A percentile compares a stretch with the other conserved stretches of the same genome.
Conservation (phyloP, 495 filamentous ascomycete genomes). For the Penicillium alfredii region DNA sequence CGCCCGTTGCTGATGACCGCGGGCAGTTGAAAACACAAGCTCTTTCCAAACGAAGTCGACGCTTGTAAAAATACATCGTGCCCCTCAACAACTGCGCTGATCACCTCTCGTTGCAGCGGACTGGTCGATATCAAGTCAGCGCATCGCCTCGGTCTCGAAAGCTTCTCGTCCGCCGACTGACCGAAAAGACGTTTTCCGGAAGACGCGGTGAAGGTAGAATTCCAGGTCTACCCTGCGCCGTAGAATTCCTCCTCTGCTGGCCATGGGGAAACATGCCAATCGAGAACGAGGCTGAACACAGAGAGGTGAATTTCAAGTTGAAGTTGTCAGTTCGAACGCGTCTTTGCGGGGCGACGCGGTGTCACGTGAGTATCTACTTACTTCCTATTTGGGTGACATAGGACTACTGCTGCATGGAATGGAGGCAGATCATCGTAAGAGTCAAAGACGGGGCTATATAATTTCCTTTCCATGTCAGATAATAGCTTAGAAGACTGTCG, state of each 20-base stretch:
- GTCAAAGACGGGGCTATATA: too few species aligned
- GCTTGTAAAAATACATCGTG: conserved; percentile 94
- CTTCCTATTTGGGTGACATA: conserved; percentile 6
- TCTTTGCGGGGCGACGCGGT: conserved; percentile 3
- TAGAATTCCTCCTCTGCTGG: conserved; percentile 9
- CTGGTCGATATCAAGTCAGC: conserved; percentile 38
- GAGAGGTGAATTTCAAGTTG: neutral
- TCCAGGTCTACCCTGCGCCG: conserved; percentile 60
- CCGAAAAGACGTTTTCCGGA: conserved; percentile 71
- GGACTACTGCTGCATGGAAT: neutral
- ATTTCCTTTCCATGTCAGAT: too few species aligned
- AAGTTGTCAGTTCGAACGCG: neutral
- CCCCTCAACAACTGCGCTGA: conserved; percentile 69
- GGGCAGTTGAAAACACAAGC: conserved; percentile 88
- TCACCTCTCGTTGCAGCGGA: conserved; percentile 83
- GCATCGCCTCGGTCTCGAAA: conserved; percentile 1
- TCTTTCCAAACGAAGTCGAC: conserved; percentile 95
- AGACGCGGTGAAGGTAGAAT: conserved; percentile 77
- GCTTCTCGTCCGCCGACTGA: conserved; percentile 36
- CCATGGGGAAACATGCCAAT: conserved; percentile 27
- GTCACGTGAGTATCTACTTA: conserved; percentile 8
- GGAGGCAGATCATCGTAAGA: neutral
- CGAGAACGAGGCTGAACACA: neutral
- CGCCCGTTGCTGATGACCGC: conserved; percentile 82
- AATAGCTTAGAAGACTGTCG: too few species aligned